A percentile compares a stretch with the other conserved stretches of the same genome.
Conservation (phyloP, 768 basidiomycete genomes). For the Hydnomerulius pinastri region DNA sequence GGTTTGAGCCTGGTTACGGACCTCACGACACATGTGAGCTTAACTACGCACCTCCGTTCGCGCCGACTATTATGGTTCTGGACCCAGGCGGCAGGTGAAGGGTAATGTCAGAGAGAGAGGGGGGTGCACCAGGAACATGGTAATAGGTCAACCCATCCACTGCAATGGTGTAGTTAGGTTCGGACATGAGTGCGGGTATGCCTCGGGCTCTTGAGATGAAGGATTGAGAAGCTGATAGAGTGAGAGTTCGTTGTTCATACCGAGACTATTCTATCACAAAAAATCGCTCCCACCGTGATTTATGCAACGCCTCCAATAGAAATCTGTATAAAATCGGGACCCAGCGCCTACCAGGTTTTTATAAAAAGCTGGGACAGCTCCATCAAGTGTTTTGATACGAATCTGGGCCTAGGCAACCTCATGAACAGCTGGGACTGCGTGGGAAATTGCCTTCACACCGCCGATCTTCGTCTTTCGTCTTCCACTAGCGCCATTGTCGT, state of each 20-base stretch:
- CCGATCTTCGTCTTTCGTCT: neutral
- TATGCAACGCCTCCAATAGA: too few relatives aligned
- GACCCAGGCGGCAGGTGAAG: constrained; percentile 73
- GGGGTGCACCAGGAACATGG: constrained; percentile 43
- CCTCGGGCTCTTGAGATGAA: neutral
- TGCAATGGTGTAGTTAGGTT: constrained; percentile 26
- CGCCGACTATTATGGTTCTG: constrained; percentile 85
- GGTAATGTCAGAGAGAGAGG: constrained; percentile 65
- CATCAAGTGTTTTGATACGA: too few relatives aligned
- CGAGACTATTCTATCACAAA: neutral
- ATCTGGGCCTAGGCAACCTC: too few relatives aligned
- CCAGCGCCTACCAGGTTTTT: too few relatives aligned
- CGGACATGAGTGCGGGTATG: constrained; percentile 3
- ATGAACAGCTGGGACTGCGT: constrained; percentile 1
- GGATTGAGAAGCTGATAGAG: neutral
- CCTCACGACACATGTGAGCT: constrained; percentile 2
- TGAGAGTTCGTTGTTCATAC: neutral
- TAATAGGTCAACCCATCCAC: constrained; percentile 58
- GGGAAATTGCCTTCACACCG: neutral
- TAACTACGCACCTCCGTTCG: constrained; percentile 79
- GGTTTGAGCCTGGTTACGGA: neutral
- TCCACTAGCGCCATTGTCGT: constrained; percentile 1
- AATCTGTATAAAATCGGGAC: too few relatives aligned
- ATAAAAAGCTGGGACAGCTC: too few relatives aligned
- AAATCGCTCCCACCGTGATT: neutral